Evolutionary conservation across 2,329 filamentous ascomycete species (phyloP).

Genomic region (Truncatella angustata): DNA sequence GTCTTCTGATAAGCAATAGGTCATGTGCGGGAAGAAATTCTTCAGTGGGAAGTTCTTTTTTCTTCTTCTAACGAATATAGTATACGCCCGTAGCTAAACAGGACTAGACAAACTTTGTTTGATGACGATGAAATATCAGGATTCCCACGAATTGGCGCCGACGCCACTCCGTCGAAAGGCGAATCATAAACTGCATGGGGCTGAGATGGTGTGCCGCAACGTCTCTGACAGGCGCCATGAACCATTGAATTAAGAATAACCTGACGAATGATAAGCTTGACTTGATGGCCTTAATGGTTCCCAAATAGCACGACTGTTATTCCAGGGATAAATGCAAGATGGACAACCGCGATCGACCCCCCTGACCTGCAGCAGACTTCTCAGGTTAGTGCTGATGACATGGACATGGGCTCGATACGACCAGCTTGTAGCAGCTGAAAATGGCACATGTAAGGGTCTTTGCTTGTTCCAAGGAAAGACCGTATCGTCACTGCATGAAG

Average conservation of each 20-base stretch:
- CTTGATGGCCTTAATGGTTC: not conserved
- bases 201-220: no score
- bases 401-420: not conserved
- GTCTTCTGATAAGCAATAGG: no score
- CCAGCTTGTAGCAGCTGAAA: slow-evolving; percentile 1
- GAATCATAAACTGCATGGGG: not conserved
- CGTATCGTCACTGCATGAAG: no score
- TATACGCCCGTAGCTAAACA: not conserved
- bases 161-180: not conserved
- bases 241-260: no score
- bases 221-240: no score
- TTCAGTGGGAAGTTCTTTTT: not conserved
- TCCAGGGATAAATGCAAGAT: not conserved
- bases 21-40: no score
- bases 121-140: not conserved
- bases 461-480: no score
- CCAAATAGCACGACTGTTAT: not conserved
- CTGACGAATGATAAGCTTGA: no score
- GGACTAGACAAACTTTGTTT: not conserved
- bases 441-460: not conserved
- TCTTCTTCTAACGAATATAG: not conserved
- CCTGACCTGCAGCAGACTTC: not conserved
- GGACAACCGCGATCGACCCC: no score
- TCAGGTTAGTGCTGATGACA: not conserved
- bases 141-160: not conserved